These are phyloP conservation scores for Daedaleopsis sinensis DNA, from an alignment of 768 basidiomycete genomes.

Conservation along the genomic window DNA sequence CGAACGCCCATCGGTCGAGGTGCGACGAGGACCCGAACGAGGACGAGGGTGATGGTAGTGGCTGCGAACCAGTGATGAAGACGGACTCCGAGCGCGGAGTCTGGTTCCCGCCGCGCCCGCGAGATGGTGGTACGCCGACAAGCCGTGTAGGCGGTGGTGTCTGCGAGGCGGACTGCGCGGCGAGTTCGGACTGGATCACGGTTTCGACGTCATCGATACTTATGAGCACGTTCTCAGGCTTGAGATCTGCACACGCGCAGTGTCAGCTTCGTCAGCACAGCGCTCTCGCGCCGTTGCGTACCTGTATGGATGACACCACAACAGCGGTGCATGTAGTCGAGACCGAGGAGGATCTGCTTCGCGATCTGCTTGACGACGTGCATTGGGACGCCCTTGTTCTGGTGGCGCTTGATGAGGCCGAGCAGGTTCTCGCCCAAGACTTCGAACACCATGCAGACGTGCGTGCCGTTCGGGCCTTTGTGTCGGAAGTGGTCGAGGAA, in stretches of 20 bases:
- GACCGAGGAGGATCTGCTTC: slow-evolving; percentile 91
- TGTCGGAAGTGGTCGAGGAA: slow-evolving; percentile 98
- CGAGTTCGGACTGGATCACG: slow-evolving; percentile 85
- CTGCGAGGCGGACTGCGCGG: slow-evolving; percentile 49
- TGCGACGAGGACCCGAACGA: slow-evolving; percentile 67
- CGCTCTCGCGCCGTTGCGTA: slow-evolving; percentile 32
- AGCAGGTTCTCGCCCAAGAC: slow-evolving; percentile 97
- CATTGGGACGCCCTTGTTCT: slow-evolving; percentile 97
- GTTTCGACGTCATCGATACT: slow-evolving; percentile 95
- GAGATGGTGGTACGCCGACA: slow-evolving; percentile 91
- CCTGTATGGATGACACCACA: slow-evolving; percentile 98
- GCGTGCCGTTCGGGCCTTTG: slow-evolving; percentile 93
- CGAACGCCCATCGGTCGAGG: slow-evolving; percentile 88
- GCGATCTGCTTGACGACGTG: slow-evolving; percentile 93
- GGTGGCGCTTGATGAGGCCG: slow-evolving; percentile 95
- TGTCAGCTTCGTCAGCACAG: slow-evolving; percentile 1
- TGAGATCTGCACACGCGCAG: slow-evolving; percentile 62
- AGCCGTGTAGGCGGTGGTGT: slow-evolving; percentile 59
- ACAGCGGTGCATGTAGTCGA: slow-evolving; percentile 97
- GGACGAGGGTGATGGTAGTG: slow-evolving; percentile 84
- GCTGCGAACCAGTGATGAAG: slow-evolving; percentile 92
- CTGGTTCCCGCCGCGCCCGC: slow-evolving; percentile 94
- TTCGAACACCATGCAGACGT: slow-evolving; percentile 99
- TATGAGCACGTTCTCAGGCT: slow-evolving; percentile 97
- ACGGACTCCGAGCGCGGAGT: slow-evolving; percentile 84